Percentiles rank a stretch among this genome's conserved stretches.
phyloP scores from a whole-genome alignment of 768 basidiomycete genomes.

The Mycena polygramma region DNA sequence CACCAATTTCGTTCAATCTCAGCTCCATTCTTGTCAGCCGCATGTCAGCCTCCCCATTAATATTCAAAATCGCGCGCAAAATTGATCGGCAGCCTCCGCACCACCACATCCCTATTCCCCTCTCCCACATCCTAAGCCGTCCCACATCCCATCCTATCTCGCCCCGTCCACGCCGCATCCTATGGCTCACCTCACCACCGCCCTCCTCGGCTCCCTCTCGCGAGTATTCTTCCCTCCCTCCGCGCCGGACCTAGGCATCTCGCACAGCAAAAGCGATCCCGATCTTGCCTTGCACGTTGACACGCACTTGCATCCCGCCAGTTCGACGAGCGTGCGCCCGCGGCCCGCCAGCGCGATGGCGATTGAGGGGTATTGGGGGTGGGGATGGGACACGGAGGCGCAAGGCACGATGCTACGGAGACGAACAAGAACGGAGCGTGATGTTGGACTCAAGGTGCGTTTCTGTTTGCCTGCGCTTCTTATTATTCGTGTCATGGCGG shows the following conservation, averaged over 20 bases:
- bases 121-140: no score
- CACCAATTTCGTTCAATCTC: not conserved
- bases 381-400: constrained; percentile 16
- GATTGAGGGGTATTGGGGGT: constrained; percentile 34
- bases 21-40: constrained; percentile 24
- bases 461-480: not conserved
- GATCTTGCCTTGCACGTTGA: constrained; percentile 8
- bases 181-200: no score
- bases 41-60: constrained; percentile 13
- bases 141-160: constrained; percentile 24
- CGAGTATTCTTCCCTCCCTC: constrained; percentile 29
- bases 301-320: constrained; percentile 14
- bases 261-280: constrained; percentile 26
- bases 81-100: constrained; percentile 2
- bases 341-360: constrained; percentile 30
- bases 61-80: not conserved
- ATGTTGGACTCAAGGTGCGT: constrained; percentile 30
- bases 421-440: not conserved
- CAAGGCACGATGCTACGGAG: constrained; percentile 27
- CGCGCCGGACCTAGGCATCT: not conserved
- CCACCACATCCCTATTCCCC: constrained; percentile 22
- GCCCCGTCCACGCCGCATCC: constrained; percentile 21
- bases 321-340: constrained; percentile 11
- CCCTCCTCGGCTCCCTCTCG: constrained; percentile 35
- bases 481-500: not conserved